Evolutionary conservation across 2,329 filamentous ascomycete species (phyloP).

Genomic region (Nemania sp.): DNA sequence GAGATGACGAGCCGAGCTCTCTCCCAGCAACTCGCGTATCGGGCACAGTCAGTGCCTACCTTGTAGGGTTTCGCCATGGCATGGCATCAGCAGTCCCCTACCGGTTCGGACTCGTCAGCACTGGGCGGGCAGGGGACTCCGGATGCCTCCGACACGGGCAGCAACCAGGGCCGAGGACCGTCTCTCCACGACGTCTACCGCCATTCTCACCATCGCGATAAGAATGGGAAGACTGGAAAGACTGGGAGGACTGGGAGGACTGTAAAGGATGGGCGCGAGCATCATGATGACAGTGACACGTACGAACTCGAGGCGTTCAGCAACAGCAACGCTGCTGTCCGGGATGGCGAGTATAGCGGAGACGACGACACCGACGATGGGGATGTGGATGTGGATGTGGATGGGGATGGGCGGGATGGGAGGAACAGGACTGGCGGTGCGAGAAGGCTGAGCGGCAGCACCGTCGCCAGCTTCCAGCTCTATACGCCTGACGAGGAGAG

Average conservation of each 20-base stretch:
- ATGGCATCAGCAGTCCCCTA: neutral
- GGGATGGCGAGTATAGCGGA: conserved; percentile 1
- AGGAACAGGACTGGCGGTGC: conserved; percentile 4
- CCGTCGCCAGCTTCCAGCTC: conserved; percentile 33
- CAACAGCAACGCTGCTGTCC: neutral
- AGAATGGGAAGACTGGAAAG: no score
- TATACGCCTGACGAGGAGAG: conserved; percentile 72
- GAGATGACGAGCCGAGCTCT: no score
- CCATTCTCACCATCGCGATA: no score
- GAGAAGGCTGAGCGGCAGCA: conserved; percentile 28
- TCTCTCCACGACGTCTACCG: no score
- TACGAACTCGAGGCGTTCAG: conserved; percentile 32
- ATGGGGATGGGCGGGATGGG: conserved; percentile 17
- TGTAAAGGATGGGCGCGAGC: neutral
- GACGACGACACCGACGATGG: conserved; percentile 13
- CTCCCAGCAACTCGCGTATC: no score
- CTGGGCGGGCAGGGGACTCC: neutral
- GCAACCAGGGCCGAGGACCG: neutral
- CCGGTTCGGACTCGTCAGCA: conserved; percentile 4
- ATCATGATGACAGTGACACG: conserved; percentile 11
- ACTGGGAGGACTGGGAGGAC: no score
- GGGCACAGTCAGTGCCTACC: no score
- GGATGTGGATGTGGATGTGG: neutral
- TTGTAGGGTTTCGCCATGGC: conserved; percentile 3
- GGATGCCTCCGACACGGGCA: neutral